Base-by-base conservation (phyloP, 2,329 filamentous ascomycete species). In the Fusarium setosum region DNA sequence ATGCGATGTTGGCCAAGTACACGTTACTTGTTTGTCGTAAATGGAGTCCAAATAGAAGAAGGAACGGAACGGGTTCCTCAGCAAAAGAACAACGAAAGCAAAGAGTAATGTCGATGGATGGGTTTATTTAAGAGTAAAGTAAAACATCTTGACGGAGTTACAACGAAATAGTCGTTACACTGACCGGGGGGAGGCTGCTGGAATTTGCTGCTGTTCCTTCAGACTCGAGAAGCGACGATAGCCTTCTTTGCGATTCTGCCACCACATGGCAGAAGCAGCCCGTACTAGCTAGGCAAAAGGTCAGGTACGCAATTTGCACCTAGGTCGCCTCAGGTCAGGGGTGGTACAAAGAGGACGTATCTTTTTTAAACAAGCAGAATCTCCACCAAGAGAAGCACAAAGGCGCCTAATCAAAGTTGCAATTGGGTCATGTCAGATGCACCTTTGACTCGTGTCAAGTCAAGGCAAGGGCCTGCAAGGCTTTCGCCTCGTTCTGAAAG, bases 171-270 rank as follows among this genome's bases (percentile, higher is more conserved):
- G 32, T 29, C 20, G 32, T 18, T 44, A 18, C 31, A 44, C 18
- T 21, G 11, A 12, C 42, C 34, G 37, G 52, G 63, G n/a, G n/a
- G n/a, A n/a, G n/a, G 48, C 51, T 18, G 23, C 20, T 31, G 41
- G 20, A 37, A 48, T 32, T 59, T 20, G 34, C 52, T 38, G 20
- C 58, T 52, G 35, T 44, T 29, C 41, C 40, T 49, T 41, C 26
- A 54, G 51, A 47, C 49, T 52, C 65, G 63, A 54, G 66, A 68
- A 68, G 53, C 52, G 49, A 68, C 66, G 64, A 68, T 51, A 47
- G 62, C 45, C 67, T 68, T 68, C 65, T 63, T 47, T 66, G 57
- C 53, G 65, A 66, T 68, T 68, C 65, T 59, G 61, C 59, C 61
- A 59, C 41, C 53, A 59, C 32, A 38, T 24, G 26, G 9, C 12